Conservation (phyloP, 768 basidiomycete species). For the Agaricus subrufescens region DNA sequence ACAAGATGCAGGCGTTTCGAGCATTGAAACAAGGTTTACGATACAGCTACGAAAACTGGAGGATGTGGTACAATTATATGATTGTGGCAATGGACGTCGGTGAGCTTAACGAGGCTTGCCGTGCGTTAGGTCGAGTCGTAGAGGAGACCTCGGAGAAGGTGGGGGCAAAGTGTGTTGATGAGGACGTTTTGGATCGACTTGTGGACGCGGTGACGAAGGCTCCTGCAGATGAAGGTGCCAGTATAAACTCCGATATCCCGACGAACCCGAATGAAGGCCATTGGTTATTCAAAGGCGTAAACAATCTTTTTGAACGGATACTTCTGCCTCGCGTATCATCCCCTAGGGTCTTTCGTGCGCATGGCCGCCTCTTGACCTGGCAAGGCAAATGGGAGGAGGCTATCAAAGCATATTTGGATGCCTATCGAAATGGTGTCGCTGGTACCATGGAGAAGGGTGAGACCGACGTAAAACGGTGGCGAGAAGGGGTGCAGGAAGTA, state of each 20-base stretch:
- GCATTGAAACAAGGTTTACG: constrained; percentile 89
- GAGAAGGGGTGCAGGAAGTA: constrained; percentile 73
- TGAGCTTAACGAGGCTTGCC: constrained; percentile 82
- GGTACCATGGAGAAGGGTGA: constrained; percentile 61
- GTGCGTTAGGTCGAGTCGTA: constrained; percentile 78
- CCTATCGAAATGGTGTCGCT: constrained; percentile 70
- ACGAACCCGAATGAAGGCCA: constrained; percentile 58
- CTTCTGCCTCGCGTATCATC: constrained; percentile 82
- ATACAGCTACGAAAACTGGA: constrained; percentile 86
- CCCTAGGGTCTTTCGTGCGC: constrained; percentile 75
- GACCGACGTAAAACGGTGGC: constrained; percentile 64
- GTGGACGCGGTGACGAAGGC: constrained; percentile 80
- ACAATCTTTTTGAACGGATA: constrained; percentile 67
- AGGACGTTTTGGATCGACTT: constrained; percentile 83
- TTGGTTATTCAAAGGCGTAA: constrained; percentile 62
- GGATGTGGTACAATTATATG: constrained; percentile 99
- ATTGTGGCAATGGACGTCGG: constrained; percentile 90
- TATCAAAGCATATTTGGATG: constrained; percentile 78
- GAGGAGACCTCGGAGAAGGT: constrained; percentile 58
- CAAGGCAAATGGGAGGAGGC: constrained; percentile 71
- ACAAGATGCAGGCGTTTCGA: constrained; percentile 87
- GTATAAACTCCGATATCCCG: constrained; percentile 21
- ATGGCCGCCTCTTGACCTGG: constrained; percentile 77
- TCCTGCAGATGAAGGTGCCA: constrained; percentile 25
- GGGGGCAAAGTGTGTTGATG: constrained; percentile 64